phyloP scores from a whole-genome alignment of 495 filamentous ascomycete species.

The Venustampulla echinocandica region DNA sequence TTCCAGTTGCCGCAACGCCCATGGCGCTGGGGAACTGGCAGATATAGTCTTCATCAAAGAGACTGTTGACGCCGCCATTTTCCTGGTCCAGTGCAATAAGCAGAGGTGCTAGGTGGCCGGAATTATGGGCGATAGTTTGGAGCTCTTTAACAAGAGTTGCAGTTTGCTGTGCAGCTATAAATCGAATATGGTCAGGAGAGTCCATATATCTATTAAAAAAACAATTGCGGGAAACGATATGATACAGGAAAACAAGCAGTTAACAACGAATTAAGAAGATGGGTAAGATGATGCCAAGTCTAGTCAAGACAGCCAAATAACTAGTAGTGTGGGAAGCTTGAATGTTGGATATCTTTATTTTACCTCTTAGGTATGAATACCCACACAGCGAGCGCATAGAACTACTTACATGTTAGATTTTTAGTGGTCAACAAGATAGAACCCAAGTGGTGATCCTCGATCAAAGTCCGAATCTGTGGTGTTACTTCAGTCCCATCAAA shows the following conservation, averaged over 20 bases:
- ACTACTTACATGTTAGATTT: constrained; percentile 76
- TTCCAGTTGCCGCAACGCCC: constrained; percentile 81
- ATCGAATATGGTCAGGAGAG: no score
- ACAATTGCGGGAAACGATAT: no score
- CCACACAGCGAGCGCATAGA: no score
- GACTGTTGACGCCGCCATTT: constrained; percentile 89
- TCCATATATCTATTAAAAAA: not conserved
- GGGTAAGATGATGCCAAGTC: no score
- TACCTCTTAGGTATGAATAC: no score
- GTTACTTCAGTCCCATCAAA: constrained; percentile 87
- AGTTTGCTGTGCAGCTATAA: constrained; percentile 70
- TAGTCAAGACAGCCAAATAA: no score
- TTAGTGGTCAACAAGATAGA: constrained; percentile 82
- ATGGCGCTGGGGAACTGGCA: constrained; percentile 87
- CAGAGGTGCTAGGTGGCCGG: constrained; percentile 75
- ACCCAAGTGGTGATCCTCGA: constrained; percentile 76
- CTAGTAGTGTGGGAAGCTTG: no score
- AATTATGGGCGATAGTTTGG: constrained; percentile 77
- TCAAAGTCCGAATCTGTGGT: constrained; percentile 73
- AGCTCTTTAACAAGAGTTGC: constrained; percentile 74
- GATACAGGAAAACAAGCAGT: no score
- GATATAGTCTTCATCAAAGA: constrained; percentile 86
- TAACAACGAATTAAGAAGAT: constrained; percentile 3
- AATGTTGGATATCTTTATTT: no score
- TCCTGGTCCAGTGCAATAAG: constrained; percentile 85